These are phyloP conservation scores for Saccharomycopsis sp. DNA, from an alignment of 805 yeast genomes.

Conservation along the genomic window DNA sequence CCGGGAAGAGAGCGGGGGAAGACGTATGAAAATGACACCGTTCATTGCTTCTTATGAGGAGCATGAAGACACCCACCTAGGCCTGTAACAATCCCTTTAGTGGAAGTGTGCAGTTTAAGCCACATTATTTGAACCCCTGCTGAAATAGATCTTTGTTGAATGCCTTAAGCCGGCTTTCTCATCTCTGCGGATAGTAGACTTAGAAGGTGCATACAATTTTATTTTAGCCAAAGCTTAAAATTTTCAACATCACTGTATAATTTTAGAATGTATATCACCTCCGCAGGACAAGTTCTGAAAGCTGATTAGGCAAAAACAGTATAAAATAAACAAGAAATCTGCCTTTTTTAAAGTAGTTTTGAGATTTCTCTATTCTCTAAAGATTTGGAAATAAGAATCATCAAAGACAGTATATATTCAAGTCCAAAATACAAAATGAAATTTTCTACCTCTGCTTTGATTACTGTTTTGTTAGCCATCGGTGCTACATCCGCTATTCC, in stretches of 20 bases:
- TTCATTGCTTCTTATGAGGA: too few relatives aligned
- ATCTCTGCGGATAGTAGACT: background rate
- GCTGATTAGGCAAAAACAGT: background rate
- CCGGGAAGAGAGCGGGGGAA: too few relatives aligned
- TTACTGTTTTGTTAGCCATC: background rate
- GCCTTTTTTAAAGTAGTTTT: too few relatives aligned
- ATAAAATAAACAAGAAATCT: background rate
- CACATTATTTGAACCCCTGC: background rate
- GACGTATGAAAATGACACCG: too few relatives aligned
- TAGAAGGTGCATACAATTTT: background rate
- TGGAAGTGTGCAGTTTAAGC: too few relatives aligned
- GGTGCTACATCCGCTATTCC: background rate
- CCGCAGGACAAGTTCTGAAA: background rate
- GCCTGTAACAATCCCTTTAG: background rate
- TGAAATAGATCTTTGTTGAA: background rate
- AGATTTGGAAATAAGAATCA: background rate
- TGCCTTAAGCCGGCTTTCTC: background rate
- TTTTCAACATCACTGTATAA: background rate
- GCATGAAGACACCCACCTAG: background rate
- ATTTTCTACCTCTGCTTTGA: background rate
- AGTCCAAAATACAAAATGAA: background rate
- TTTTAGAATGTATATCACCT: background rate
- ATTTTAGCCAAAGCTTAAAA: background rate
- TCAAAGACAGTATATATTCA: background rate
- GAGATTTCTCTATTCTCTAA: background rate